A percentile compares a stretch with the other conserved stretches of the same genome.
These are phyloP conservation scores for Metarhizium brunneum DNA, from an alignment of 2,329 filamentous ascomycete genomes.

Conservation along the genomic window DNA sequence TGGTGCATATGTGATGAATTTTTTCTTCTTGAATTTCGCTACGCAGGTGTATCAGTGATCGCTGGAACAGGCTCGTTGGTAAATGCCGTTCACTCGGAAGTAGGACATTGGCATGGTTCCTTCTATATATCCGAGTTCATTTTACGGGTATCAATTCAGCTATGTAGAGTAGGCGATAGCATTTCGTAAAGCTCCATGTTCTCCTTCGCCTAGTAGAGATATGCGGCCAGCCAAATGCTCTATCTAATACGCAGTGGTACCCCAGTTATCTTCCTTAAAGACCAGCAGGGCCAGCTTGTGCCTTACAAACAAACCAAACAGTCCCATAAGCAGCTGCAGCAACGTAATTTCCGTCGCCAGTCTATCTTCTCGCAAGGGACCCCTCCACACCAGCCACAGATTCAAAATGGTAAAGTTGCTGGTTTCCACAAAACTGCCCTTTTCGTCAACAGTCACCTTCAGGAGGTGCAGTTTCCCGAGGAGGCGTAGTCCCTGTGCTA, in stretches of 20 bases:
- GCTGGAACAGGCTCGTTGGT: too few relatives aligned
- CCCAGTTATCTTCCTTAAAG: slow-evolving; percentile 82
- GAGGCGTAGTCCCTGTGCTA: slow-evolving; percentile 57
- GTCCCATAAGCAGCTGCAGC: slow-evolving; percentile 68
- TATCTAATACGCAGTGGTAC: slow-evolving; percentile 21
- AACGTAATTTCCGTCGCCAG: slow-evolving; percentile 69
- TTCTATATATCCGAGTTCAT: too few relatives aligned
- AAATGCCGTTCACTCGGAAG: too few relatives aligned
- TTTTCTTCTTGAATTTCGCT: too few relatives aligned
- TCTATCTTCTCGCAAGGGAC: slow-evolving; percentile 78
- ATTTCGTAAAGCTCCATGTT: neutral
- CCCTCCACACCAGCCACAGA: slow-evolving; percentile 92
- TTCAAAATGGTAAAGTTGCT: slow-evolving; percentile 92
- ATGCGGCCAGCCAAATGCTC: too few relatives aligned
- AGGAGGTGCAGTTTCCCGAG: slow-evolving; percentile 61
- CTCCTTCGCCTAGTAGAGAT: neutral
- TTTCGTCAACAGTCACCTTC: slow-evolving; percentile 54
- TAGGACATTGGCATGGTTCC: too few relatives aligned
- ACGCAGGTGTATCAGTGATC: too few relatives aligned
- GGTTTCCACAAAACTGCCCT: slow-evolving; percentile 66
- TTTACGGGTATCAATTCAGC: too few relatives aligned
- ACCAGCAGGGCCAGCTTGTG: slow-evolving; percentile 80
- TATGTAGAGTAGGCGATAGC: neutral
- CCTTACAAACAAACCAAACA: slow-evolving; percentile 76
- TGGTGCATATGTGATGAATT: too few relatives aligned